Percentiles rank a stretch among this genome's conserved stretches.
phyloP scores from a whole-genome alignment of 306 rosid genomes.

The Albizia julibrissin region DNA sequence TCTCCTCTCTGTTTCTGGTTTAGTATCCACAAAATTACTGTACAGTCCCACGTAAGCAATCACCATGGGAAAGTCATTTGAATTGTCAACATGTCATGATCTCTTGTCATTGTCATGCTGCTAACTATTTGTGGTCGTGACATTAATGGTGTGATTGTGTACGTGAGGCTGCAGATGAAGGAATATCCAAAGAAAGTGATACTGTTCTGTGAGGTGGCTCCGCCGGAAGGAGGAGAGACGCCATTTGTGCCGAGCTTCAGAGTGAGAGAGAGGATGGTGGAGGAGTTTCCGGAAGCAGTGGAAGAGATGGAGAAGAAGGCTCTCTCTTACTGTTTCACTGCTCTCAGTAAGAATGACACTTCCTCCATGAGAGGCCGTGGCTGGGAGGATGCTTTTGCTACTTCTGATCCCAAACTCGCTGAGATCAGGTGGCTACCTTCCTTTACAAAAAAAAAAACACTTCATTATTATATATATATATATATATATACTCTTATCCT shows the following conservation, averaged over 20 bases:
- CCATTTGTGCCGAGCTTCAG: slow-evolving; percentile 82
- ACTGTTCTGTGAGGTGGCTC: slow-evolving; percentile 77
- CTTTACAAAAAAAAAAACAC: not conserved
- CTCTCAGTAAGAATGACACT: slow-evolving; percentile 52
- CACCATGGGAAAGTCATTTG: too few relatives aligned
- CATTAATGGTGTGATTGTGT: not conserved
- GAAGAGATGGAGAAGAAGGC: slow-evolving; percentile 62
- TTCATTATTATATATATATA: not conserved
- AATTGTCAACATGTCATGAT: too few relatives aligned
- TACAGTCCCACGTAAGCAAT: too few relatives aligned
- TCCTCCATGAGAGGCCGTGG: slow-evolving; percentile 90
- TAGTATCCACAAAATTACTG: too few relatives aligned
- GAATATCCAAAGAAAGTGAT: slow-evolving; percentile 63
- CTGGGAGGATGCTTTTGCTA: slow-evolving; percentile 73
- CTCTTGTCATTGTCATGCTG: too few relatives aligned
- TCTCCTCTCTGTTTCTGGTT: not conserved
- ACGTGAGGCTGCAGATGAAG: slow-evolving; percentile 46
- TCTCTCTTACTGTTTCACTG: slow-evolving; percentile 66
- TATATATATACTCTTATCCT: too few relatives aligned
- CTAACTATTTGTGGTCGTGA: too few relatives aligned
- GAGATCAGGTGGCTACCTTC: slow-evolving; percentile 36
- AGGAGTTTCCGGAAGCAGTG: slow-evolving; percentile 75
- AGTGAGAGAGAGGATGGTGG: slow-evolving; percentile 64
- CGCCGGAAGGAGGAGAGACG: slow-evolving; percentile 86
- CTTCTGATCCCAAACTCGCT: slow-evolving; percentile 65